These are phyloP conservation scores for Stachybotrys echinatus DNA, from an alignment of 2,329 filamentous ascomycete species.

Conservation along the genomic window DNA sequence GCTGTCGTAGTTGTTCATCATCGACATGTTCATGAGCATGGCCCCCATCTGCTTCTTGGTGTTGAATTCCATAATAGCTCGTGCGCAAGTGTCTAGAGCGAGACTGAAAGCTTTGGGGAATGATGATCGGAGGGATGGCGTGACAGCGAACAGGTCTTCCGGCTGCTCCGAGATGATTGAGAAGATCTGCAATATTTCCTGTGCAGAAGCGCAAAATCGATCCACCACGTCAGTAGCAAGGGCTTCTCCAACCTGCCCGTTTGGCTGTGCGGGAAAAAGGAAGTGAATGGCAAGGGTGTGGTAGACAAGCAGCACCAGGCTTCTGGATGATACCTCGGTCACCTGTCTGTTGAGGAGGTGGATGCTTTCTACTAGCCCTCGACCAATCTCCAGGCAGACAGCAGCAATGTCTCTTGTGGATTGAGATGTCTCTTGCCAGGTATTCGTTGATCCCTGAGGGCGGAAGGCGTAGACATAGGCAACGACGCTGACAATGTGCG, in stretches of 20 bases:
- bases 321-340: slow-evolving; percentile 15
- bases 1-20: slow-evolving; percentile 15
- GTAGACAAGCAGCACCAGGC: slow-evolving; percentile 23
- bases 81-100: slow-evolving; percentile 24
- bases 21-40: slow-evolving; percentile 12
- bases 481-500: slow-evolving; percentile 23
- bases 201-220: slow-evolving; percentile 19
- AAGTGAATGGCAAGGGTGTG: slow-evolving; percentile 27
- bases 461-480: slow-evolving; percentile 19
- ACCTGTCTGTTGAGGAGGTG: slow-evolving; percentile 14
- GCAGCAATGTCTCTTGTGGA: slow-evolving; percentile 5
- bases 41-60: slow-evolving; percentile 8
- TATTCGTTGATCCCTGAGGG: slow-evolving; percentile 8
- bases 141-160: slow-evolving; percentile 10
- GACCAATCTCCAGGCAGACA: slow-evolving; percentile 21
- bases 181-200: slow-evolving; percentile 22
- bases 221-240: slow-evolving; percentile 17
- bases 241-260: slow-evolving; percentile 11
- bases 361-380: slow-evolving; percentile 18
- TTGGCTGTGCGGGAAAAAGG: slow-evolving; percentile 19
- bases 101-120: slow-evolving; percentile 21
- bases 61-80: slow-evolving; percentile 19
- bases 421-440: slow-evolving; percentile 14
- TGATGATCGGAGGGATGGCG: slow-evolving; percentile 14
- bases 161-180: slow-evolving; percentile 12